phyloP scores from a whole-genome alignment of 2,329 filamentous ascomycete genomes.

The Remersonia thermophila region DNA sequence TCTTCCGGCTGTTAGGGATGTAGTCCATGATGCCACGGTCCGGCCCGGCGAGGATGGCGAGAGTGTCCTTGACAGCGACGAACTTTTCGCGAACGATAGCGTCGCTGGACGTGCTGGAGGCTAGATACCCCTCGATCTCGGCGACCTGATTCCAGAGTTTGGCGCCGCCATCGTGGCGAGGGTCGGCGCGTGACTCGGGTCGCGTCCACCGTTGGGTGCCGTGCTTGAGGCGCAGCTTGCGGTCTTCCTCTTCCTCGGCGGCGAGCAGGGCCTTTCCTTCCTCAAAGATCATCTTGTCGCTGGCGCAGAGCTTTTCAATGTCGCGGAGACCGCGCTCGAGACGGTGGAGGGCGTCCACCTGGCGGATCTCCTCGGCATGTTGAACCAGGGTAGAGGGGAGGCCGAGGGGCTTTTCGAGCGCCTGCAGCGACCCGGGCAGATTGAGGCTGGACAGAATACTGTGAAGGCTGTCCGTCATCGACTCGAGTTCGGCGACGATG shows the following conservation, averaged over 20 bases:
- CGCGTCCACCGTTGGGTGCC: constrained; percentile 80
- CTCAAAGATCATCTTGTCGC: constrained; percentile 65
- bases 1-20: constrained; percentile 72
- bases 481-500: constrained; percentile 75
- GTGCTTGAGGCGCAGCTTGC: constrained; percentile 59
- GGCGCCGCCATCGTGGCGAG: constrained; percentile 31
- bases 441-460: constrained; percentile 71
- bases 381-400: constrained; percentile 74
- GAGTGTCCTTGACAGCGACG: constrained; percentile 58
- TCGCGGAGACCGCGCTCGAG: constrained; percentile 73
- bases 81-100: constrained; percentile 64
- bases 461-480: constrained; percentile 66
- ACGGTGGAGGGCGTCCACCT: constrained; percentile 72
- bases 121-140: constrained; percentile 82
- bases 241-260: constrained; percentile 75
- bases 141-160: constrained; percentile 63
- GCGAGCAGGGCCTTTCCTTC: constrained; percentile 70
- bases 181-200: constrained; percentile 55
- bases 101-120: constrained; percentile 45
- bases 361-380: constrained; percentile 86
- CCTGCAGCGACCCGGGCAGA: constrained; percentile 83
- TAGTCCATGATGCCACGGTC: constrained; percentile 76
- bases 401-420: constrained; percentile 85
- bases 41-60: constrained; percentile 64
- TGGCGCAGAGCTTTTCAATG: constrained; percentile 76